Percentiles rank a stretch among this genome's conserved stretches.
Evolutionary conservation across 2,329 filamentous ascomycete species (phyloP).

Genomic region (Cladosporium sp.): DNA sequence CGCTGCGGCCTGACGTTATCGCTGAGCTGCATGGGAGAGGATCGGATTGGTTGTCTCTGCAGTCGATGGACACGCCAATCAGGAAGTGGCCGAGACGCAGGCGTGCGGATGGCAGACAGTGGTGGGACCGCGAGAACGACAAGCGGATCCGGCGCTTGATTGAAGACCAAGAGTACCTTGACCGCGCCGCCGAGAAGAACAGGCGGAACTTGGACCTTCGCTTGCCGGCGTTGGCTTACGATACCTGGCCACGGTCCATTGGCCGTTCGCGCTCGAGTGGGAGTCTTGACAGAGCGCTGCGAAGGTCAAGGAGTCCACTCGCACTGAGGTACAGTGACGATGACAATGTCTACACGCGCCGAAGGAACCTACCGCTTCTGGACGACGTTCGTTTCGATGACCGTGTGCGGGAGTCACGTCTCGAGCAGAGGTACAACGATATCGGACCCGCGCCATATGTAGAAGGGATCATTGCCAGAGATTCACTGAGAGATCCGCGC

Average conservation of each 20-base stretch:
- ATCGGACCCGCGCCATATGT: neutral
- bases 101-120: neutral
- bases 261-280: neutral
- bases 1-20: conserved; percentile 6
- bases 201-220: neutral
- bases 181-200: neutral
- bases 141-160: neutral
- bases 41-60: neutral
- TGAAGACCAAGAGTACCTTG: conserved; percentile 5
- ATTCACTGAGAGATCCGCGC: neutral
- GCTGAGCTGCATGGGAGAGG: conserved; percentile 11
- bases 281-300: neutral
- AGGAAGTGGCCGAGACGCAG: conserved; percentile 13
- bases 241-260: neutral
- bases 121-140: conserved; percentile 17
- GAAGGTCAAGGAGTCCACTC: conserved; percentile 6
- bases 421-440: neutral
- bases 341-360: neutral
- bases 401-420: neutral
- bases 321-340: neutral
- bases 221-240: neutral
- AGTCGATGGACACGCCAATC: neutral
- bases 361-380: neutral
- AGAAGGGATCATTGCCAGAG: neutral
- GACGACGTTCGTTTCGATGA: neutral